phyloP scores from a whole-genome alignment of 164 flowering plant genomes.

The Umbilicus rupestris region DNA sequence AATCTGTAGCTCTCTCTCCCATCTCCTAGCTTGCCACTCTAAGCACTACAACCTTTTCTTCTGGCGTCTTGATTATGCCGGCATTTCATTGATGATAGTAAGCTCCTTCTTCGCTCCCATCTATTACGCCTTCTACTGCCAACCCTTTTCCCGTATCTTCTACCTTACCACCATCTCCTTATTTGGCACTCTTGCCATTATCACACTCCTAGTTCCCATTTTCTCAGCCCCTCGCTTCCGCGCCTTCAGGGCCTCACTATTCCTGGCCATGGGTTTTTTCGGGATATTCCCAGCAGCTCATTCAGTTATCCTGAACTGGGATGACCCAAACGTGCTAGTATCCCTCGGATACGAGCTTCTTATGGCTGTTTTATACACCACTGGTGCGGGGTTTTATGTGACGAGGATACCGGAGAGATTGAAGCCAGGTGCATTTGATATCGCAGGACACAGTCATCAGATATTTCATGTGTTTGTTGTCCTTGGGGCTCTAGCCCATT shows the following conservation, averaged over 20 bases:
- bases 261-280: constrained; percentile 89
- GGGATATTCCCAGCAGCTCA: constrained; percentile 79
- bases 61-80: constrained; percentile 92
- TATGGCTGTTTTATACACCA: constrained; percentile 61
- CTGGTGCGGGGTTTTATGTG: constrained; percentile 62
- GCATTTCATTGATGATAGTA: constrained; percentile 89
- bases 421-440: constrained; percentile 86
- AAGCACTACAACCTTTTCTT: constrained; percentile 60
- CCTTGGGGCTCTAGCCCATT: constrained; percentile 70
- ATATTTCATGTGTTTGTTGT: constrained; percentile 88
- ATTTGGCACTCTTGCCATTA: constrained; percentile 43
- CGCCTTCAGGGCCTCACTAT: constrained; percentile 55
- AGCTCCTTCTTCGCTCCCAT: constrained; percentile 83
- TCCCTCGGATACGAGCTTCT: constrained; percentile 59
- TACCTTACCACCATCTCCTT: constrained; percentile 63
- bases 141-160: constrained; percentile 33
- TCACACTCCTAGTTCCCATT: constrained; percentile 64
- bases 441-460: constrained; percentile 97
- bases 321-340: constrained; percentile 30
- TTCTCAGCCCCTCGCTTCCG: constrained; percentile 59
- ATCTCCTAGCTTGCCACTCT: constrained; percentile 95
- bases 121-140: constrained; percentile 66
- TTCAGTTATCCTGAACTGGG: constrained; percentile 51
- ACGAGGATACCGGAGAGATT: constrained; percentile 76
- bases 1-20: constrained; percentile 71